phyloP scores from a whole-genome alignment of 768 basidiomycete species.

The Leccinum disarticulatum region DNA sequence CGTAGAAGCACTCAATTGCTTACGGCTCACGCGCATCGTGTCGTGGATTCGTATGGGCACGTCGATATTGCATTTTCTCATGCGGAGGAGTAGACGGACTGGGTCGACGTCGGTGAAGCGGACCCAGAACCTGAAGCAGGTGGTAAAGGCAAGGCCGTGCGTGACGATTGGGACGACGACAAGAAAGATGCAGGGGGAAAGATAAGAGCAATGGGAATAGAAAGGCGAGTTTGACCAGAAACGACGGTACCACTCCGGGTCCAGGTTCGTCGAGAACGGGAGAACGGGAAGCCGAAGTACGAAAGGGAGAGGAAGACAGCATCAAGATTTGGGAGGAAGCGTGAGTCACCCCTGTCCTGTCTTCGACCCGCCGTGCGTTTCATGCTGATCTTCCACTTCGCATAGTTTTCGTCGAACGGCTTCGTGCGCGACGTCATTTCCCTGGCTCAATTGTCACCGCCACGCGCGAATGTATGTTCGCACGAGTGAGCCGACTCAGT shows the following conservation, averaged over 20 bases:
- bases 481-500: conserved; percentile 33
- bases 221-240: background rate
- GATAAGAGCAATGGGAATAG: background rate
- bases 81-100: background rate
- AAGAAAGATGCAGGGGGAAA: background rate
- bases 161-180: conserved; percentile 63
- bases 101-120: background rate
- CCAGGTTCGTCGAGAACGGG: background rate
- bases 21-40: background rate
- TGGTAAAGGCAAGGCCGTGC: conserved; percentile 24
- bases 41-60: background rate
- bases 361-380: conserved; percentile 30
- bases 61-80: background rate
- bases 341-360: no score
- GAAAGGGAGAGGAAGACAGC: conserved; percentile 32
- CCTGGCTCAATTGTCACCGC: background rate
- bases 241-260: background rate
- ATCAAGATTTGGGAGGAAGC: conserved; percentile 65
- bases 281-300: background rate
- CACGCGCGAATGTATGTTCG: background rate
- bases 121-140: background rate
- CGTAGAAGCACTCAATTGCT: conserved; percentile 8
- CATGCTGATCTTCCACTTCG: conserved; percentile 12
- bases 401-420: background rate
- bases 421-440: background rate